Conservation (phyloP, 2,329 filamentous ascomycete species). For the Fusarium succisae region DNA sequence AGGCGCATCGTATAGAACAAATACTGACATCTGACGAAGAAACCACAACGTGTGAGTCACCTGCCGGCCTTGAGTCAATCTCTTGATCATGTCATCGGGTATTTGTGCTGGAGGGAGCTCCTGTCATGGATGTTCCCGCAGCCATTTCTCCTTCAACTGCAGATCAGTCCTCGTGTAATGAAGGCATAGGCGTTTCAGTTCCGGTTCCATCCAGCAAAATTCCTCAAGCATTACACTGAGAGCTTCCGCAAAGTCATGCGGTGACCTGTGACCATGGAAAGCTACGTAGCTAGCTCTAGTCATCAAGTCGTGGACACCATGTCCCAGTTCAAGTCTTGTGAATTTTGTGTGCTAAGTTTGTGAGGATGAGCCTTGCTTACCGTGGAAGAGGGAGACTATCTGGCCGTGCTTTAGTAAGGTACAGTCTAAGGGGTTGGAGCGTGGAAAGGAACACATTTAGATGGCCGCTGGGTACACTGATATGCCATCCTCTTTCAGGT, state of each 20-base stretch:
- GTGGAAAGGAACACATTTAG: neutral
- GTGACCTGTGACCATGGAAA: neutral
- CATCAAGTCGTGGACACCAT: neutral
- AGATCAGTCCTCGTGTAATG: neutral
- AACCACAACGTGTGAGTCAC: neutral
- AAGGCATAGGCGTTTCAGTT: neutral
- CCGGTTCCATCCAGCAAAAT: neutral
- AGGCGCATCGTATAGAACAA: fast-evolving
- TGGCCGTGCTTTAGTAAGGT: neutral
- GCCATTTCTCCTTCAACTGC: neutral
- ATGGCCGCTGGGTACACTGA: neutral
- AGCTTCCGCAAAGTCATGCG: neutral
- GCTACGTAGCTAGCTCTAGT: neutral
- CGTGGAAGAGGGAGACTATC: neutral
- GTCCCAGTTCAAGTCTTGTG: neutral
- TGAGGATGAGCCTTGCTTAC: fast-evolving
- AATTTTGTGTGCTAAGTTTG: neutral
- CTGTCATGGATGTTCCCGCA: neutral
- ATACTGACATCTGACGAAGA: neutral
- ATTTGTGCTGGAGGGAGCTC: neutral
- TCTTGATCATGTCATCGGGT: fast-evolving
- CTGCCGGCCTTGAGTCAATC: neutral
- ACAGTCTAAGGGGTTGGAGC: fast-evolving
- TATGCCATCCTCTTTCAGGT: neutral
- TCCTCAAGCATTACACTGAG: neutral